Evolutionary conservation across 2,329 filamentous ascomycete genomes (phyloP), one percentile per base, ranked within the genome.

Genomic region (Lomentospora prolificans): DNA sequence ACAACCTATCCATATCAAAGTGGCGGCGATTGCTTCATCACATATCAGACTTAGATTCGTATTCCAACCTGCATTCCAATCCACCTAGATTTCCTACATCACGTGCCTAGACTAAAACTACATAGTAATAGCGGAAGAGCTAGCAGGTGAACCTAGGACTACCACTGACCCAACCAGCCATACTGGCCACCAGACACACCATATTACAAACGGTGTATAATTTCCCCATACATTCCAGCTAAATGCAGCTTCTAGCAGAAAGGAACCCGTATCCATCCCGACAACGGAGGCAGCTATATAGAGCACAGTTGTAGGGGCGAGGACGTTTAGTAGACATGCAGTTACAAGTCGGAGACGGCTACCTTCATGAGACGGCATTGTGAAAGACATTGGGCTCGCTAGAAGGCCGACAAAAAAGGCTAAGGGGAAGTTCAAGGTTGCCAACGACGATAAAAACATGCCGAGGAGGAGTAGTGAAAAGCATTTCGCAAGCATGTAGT

Each of bases 151-250:
- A 27, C 50, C 53, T 55, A 82, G 69, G 48, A 84, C 73, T 24
- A 80, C 72, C 4, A 84, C 68, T 57, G 75, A 73, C 2, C 79
- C 87, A 5, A 84, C 79, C 36, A 94, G 69, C 91, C 91, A 96
- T 6, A 89, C 90, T 0, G 91, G 91, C 87, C 90, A 94, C 91
- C 91, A 96, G 46, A 96, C 84, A 66, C 90, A 87, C 89, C 90
- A 96, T n/a, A 96, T 79, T 9, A 95, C 82, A 17, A 96, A 83
- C 58, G 89, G 86, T 1, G 90, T 95, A 74, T 90, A 95, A 79
- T 94, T 82, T 1, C 90, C 89, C 82, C 86, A 90, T 10, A 96
- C 84, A 64, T 89, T 81, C 90, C 90, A 96, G 0, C 88, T 90
- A 66, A 94, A 90, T 4, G 87, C 89, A 1, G 89, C 88, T 66